phyloP scores from a whole-genome alignment of 2,329 filamentous ascomycete species.

The Lachnellula occidentalis region DNA sequence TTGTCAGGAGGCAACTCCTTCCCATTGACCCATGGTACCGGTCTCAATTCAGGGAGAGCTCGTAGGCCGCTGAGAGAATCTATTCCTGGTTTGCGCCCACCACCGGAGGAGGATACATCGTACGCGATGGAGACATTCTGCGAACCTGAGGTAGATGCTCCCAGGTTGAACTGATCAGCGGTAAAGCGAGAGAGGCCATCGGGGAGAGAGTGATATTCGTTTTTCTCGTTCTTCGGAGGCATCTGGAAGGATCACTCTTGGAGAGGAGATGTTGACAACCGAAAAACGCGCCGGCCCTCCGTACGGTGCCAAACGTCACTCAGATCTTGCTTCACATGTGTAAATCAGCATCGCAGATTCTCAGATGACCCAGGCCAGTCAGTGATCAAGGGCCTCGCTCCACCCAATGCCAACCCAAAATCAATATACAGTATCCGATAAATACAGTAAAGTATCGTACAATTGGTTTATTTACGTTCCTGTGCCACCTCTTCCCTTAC shows the following conservation, averaged over 20 bases:
- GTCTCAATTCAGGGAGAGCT: constrained; percentile 18
- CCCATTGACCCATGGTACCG: constrained; percentile 22
- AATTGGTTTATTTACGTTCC: too few species aligned
- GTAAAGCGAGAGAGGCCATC: not conserved
- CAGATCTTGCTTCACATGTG: too few species aligned
- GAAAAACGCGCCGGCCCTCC: not conserved
- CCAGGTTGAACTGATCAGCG: not conserved
- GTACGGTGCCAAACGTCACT: too few species aligned
- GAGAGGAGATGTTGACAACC: not conserved
- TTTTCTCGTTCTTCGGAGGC: not conserved
- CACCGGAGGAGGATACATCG: not conserved
- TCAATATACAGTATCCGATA: too few species aligned
- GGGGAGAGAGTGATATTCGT: not conserved
- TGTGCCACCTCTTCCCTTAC: too few species aligned
- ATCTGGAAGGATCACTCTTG: not conserved
- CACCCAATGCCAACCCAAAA: too few species aligned
- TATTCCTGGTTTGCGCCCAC: not conserved
- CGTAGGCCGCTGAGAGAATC: constrained; percentile 14
- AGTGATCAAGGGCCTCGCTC: too few species aligned
- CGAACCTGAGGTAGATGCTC: not conserved
- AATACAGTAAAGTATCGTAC: too few species aligned
- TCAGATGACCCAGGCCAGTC: too few species aligned
- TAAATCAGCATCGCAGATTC: too few species aligned
- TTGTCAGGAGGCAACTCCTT: constrained; percentile 16
- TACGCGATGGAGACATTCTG: not conserved